Evolutionary conservation across 2,329 filamentous ascomycete genomes (phyloP), one percentile per base, ranked within the genome.

Genomic region (Coniochaeta pulveracea): DNA sequence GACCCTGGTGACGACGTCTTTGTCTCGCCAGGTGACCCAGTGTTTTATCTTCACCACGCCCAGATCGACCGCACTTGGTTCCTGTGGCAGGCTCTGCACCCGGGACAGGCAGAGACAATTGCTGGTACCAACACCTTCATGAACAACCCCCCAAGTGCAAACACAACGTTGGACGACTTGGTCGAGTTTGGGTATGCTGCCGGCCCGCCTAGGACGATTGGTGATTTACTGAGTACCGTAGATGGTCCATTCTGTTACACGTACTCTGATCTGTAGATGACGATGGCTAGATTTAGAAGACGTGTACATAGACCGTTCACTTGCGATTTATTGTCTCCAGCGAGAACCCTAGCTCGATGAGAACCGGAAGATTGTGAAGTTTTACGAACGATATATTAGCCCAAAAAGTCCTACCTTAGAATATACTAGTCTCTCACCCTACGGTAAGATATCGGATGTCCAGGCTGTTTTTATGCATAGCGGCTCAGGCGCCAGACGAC

Each of bases 31-130:
- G 35, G 34, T 16, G 40, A 42, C 26, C 40, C 51, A 1, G 18
- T 50, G 10, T 54, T 54, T 32, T 51, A 43, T 43, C 7, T 52
- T 42, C 49, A 48, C 36, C 43, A 38, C 37, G 34, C 30, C 19
- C 33, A 37, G 36, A 39, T 42, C 17, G 40, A 42, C 29, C 34
- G 33, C 21, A 21, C 37, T 4, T 42, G 38, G 38, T 35, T 17
- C 18, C 18, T 40, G n/a, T 54, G 50, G 51, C 48, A 52, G 38
- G 17, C 16, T 12, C 24, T 40, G 18, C 29, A 35, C 32, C 34
- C 40, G 9, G 25, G 6, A 6, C 11, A 10, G 5, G 6, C 24
- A 10, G 15, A 26, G 24, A 26, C 24, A 6, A 26, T 42, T 27
- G 37, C 37, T 10, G 37, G 43, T 9, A 40, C 44, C 9, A 42